Evolutionary conservation across 768 basidiomycete species (phyloP), one percentile per base, ranked within the genome.

Genomic region (Trametes coccinea): DNA sequence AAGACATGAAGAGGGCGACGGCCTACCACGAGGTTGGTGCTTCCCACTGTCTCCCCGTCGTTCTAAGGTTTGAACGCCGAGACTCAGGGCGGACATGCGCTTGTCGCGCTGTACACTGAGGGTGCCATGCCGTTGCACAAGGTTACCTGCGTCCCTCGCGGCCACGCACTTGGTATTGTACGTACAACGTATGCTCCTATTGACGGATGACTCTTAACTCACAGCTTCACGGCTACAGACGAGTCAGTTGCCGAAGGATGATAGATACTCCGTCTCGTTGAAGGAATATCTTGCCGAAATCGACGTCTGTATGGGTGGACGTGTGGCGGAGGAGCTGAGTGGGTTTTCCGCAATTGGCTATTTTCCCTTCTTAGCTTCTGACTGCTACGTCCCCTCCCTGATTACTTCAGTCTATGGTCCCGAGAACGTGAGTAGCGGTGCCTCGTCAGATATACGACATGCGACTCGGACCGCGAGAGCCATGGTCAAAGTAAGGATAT

Each of bases 111-210:
- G 50, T 94, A 94, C 73, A 98, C 97, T 1, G 84, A 92, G 63
- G 96, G 95, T 52, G 94, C 95, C 45, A 94, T 95, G 85, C 97
- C 97, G 44, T 76, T 99, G 64, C 95, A 98, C 75, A 97, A 97
- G 78, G 96, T 98, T 37, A 98, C 96, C 29, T 97, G 96, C 72
- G 85, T 99, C 55, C 96, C 96, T 43, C 90, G 97, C 68, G 97
- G 97, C 30, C 91, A 96, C 71, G 90, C 95, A 22, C 82, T 98
- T 47, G 95, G 95, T 59, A 77, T 90, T 66, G 92, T 93, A 77
- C 66, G 88, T 83, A 61, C 61, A 49, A 34, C 29, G 34, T 9
- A 29, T 44, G 22, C n/a, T 49, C n/a, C 5, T 51, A 34, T 57
- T 49, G 48, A 49, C 48, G 29, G 48, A 49, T 49, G 48, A 11